phyloP scores from a whole-genome alignment of 176 grass and related monocot species.

The Aegilops sharonensis region DNA sequence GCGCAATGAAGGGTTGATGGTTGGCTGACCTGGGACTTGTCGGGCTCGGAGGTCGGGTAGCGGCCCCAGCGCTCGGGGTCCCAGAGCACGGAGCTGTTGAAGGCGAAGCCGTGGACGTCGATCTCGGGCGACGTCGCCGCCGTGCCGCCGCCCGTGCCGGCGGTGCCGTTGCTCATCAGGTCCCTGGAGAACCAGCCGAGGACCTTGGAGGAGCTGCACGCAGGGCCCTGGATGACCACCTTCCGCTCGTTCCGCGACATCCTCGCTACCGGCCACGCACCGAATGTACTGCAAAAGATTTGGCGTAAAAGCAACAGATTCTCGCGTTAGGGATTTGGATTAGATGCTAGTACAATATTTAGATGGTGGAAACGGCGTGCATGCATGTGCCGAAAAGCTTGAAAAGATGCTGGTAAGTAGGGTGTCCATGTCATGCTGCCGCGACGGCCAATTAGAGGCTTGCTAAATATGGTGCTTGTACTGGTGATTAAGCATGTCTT shows the following conservation, averaged over 20 bases:
- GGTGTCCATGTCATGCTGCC: constrained; percentile 9
- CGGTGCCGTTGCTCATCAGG: constrained; percentile 22
- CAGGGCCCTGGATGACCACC: constrained; percentile 72
- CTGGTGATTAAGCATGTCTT: not conserved
- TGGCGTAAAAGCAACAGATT: not conserved
- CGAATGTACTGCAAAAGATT: constrained; percentile 64
- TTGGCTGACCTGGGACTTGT: constrained; percentile 77
- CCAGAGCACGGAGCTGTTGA: constrained; percentile 93
- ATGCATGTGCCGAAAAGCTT: not conserved
- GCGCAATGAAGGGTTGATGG: not conserved
- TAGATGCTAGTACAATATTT: too few relatives aligned
- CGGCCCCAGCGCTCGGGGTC: constrained; percentile 94
- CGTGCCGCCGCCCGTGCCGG: constrained; percentile 11
- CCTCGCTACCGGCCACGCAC: constrained; percentile 87
- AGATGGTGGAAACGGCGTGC: not conserved
- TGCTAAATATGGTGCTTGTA: not conserved
- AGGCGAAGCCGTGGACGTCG: constrained; percentile 66
- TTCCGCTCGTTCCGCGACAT: constrained; percentile 55
- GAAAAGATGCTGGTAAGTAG: not conserved
- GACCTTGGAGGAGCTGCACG: constrained; percentile 67
- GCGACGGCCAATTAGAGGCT: not conserved
- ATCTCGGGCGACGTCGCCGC: constrained; percentile 14
- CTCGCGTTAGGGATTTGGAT: not conserved
- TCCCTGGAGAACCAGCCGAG: constrained; percentile 83
- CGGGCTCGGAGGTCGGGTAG: constrained; percentile 77